phyloP scores from a whole-genome alignment of 192 early-diverging fungal genomes.

The Geosiphon pyriformis region DNA sequence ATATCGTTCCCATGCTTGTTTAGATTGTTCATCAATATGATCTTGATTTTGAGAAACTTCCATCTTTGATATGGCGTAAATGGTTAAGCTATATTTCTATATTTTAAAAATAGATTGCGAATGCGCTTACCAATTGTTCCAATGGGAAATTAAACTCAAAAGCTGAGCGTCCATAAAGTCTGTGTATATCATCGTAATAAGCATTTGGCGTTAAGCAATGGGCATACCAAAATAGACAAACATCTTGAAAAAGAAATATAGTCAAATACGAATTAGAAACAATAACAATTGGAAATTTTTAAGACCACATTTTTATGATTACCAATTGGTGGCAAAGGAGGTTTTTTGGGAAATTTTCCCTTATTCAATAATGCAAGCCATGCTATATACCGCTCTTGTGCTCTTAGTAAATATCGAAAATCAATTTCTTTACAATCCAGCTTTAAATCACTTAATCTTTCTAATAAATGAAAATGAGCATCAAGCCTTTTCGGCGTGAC shows the following conservation, averaged over 20 bases:
- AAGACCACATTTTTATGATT: no score
- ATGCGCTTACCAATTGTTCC: constrained; percentile 4
- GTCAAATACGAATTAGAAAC: no score
- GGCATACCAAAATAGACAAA: constrained; percentile 47
- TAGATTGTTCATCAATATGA: not conserved
- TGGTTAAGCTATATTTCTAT: no score
- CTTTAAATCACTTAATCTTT: no score
- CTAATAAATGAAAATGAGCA: no score
- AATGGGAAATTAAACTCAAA: constrained; percentile 1
- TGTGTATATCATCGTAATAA: constrained; percentile 48
- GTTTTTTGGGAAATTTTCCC: constrained; percentile 11
- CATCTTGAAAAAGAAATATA: no score
- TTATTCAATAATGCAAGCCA: constrained; percentile 39
- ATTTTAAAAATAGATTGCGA: no score
- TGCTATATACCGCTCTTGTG: constrained; percentile 42
- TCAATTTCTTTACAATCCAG: no score
- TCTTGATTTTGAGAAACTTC: constrained; percentile 1
- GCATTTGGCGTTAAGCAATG: constrained; percentile 44
- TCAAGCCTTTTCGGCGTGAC: no score
- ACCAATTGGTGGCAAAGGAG: no score
- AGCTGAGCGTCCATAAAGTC: constrained; percentile 24
- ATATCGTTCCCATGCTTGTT: not conserved
- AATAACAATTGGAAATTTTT: no score
- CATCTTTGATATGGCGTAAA: no score
- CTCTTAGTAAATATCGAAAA: constrained; percentile 34